Base-by-base conservation (phyloP, 192 early-diverging fungal genomes). In the Chytriomyces sp. region DNA sequence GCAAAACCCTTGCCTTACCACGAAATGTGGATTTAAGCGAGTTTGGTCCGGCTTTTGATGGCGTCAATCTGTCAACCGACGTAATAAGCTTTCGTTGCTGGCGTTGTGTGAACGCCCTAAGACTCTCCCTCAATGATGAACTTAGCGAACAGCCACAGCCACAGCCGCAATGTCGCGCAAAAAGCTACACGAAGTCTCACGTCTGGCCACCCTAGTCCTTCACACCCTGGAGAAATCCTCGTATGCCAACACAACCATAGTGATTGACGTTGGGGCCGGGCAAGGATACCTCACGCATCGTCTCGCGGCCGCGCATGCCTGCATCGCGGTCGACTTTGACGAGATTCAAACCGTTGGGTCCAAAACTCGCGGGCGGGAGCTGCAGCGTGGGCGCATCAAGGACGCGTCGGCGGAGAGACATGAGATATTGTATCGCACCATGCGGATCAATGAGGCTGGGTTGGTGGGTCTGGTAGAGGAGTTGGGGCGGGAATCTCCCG, bases 251-350 rank as follows among this genome's bases (percentile, higher is more conserved):
- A 61, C 64, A 53, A 40, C 34, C 58, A 40, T 34, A 5, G 62
- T 76, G 10, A 53, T 79, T 33, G 78, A 79, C 52, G 59, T 79
- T 38, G 78, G 78, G 17, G 73, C 78, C 34, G 78, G 78, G 7
- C 74, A 72, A 52, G 78, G 78, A 14, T 76, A 79, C 57, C 64
- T 79, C 62, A 76, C 78, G 22, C 72, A 76, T 40, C 59, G 64
- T 28, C 54, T 79, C 4, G 26, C 69, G 10, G 34, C 70, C 30
- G 56, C 58, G 22, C 53, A 40, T 49, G 69, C 74, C 8, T 66
- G 76, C 33, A 54, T 79, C 4, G 78, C 71, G 32, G 54, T 79
- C 28, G 78, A 79, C 52, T 79, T 70, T 34, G 59, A 76, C 57
- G 26, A 64, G 34, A 72, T 67, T 25, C 70, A 72, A 68, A 77